Percentiles rank a stretch among this genome's conserved stretches.
These are phyloP conservation scores for Dryadomyces quercus-mongolicae DNA, from an alignment of 2,329 filamentous ascomycete species.

Conservation along the genomic window DNA sequence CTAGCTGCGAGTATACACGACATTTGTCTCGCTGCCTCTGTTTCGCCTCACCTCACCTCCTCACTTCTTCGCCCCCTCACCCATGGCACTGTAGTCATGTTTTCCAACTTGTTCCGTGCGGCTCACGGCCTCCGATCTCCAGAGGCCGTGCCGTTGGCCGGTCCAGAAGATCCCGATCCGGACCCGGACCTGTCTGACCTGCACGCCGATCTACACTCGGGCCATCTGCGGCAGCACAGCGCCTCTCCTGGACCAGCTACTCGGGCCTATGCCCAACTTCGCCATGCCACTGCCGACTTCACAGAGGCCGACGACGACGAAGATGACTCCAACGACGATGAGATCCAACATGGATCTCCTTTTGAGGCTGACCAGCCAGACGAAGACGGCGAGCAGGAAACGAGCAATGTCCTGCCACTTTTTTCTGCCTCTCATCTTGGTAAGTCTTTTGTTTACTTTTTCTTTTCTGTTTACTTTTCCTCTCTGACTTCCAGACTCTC, in stretches of 20 bases:
- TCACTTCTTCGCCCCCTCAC: neutral
- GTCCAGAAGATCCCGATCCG: slow-evolving; percentile 7
- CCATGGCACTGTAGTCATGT: slow-evolving; percentile 13
- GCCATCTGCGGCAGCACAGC: slow-evolving; percentile 3
- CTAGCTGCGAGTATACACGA: neutral
- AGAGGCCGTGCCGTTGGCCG: slow-evolving; percentile 8
- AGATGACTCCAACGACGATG: slow-evolving; percentile 25
- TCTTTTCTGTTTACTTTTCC: neutral
- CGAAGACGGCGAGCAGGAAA: slow-evolving; percentile 11
- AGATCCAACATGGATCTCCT: slow-evolving; percentile 14
- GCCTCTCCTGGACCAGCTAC: slow-evolving; percentile 13
- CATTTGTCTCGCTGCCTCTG: too few relatives aligned
- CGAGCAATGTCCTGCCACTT: slow-evolving; percentile 48
- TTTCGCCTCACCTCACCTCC: neutral
- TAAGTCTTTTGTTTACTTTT: slow-evolving; percentile 22
- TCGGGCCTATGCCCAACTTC: slow-evolving; percentile 24
- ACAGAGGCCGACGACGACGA: slow-evolving; percentile 49
- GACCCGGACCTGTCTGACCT: slow-evolving; percentile 13
- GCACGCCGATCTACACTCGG: slow-evolving; percentile 12
- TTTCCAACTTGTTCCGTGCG: slow-evolving; percentile 20
- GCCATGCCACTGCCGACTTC: slow-evolving; percentile 51
- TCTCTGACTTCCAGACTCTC: slow-evolving; percentile 44
- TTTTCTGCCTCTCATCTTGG: slow-evolving; percentile 71
- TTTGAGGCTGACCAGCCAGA: slow-evolving; percentile 18
- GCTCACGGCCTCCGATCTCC: slow-evolving; percentile 16